These are phyloP conservation scores for Annulohypoxylon bovei DNA, from an alignment of 495 filamentous ascomycete genomes.

Conservation along the genomic window DNA sequence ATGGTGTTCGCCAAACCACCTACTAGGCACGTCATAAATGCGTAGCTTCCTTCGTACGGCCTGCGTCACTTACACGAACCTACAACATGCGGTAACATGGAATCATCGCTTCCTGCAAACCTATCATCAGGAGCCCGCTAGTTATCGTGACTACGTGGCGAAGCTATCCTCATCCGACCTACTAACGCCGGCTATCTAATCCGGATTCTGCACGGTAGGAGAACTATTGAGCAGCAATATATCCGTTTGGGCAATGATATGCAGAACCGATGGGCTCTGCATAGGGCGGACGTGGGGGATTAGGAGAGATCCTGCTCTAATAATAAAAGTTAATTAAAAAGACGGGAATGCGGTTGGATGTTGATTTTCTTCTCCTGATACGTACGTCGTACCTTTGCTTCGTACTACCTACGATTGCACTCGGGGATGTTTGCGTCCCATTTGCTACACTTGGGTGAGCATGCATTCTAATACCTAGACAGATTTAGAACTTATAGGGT, in stretches of 20 bases:
- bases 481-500: background rate
- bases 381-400: constrained; percentile 6
- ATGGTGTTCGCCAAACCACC: background rate
- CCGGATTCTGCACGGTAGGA: background rate
- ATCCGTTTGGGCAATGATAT: constrained; percentile 31
- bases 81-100: constrained; percentile 10
- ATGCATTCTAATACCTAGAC: background rate
- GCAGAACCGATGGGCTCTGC: constrained; percentile 6
- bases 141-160: constrained; percentile 2
- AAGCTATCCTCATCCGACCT: background rate
- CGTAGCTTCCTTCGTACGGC: background rate
- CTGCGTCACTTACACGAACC: background rate
- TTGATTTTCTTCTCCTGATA: background rate
- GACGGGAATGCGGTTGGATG: constrained; percentile 10
- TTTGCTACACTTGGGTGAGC: background rate
- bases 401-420: background rate
- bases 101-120: background rate
- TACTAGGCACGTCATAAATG: background rate
- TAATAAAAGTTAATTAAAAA: constrained; percentile 22
- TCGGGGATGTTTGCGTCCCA: background rate
- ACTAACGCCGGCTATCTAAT: background rate
- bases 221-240: constrained; percentile 23
- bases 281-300: constrained; percentile 18
- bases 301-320: constrained; percentile 17
- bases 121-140: background rate